Conservation (phyloP, 2,329 filamentous ascomycete genomes). For the Trichophaea hybrida region DNA sequence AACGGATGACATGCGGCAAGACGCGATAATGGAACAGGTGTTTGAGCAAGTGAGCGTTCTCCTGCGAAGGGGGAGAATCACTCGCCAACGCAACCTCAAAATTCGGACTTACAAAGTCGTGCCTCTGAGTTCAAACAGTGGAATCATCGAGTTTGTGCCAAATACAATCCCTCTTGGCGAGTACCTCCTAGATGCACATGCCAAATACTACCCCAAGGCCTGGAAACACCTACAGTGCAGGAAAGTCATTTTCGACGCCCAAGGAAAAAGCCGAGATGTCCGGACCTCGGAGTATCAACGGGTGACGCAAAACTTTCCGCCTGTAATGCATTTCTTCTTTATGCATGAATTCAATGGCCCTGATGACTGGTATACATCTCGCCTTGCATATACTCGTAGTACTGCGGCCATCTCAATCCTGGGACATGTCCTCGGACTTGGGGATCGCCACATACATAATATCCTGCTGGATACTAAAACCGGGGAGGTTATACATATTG, state of each 20-base stretch:
- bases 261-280: conserved; percentile 52
- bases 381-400: conserved; percentile 80
- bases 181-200: conserved; percentile 80
- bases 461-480: conserved; percentile 81
- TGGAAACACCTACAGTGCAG: conserved; percentile 62
- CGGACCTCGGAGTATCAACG: conserved; percentile 63
- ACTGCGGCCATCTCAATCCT: conserved; percentile 93
- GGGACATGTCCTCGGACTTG: conserved; percentile 80
- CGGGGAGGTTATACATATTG: conserved; percentile 92
- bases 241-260: conserved; percentile 61
- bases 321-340: conserved; percentile 93
- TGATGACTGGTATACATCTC: conserved; percentile 85
- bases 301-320: conserved; percentile 69
- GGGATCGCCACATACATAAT: conserved; percentile 91
- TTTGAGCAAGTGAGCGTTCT: conserved; percentile 91
- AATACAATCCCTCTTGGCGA: conserved; percentile 87
- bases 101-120: conserved; percentile 97
- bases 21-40: conserved; percentile 98
- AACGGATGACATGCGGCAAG: conserved; percentile 89
- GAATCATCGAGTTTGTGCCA: conserved; percentile 92
- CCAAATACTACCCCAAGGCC: conserved; percentile 72
- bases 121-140: conserved; percentile 68
- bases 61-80: conserved; percentile 69
- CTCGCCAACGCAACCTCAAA: conserved; percentile 72
- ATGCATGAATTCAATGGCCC: conserved; percentile 88